These are phyloP conservation scores for Glycine tomentella DNA, from an alignment of 306 rosid genomes.

Conservation along the genomic window DNA sequence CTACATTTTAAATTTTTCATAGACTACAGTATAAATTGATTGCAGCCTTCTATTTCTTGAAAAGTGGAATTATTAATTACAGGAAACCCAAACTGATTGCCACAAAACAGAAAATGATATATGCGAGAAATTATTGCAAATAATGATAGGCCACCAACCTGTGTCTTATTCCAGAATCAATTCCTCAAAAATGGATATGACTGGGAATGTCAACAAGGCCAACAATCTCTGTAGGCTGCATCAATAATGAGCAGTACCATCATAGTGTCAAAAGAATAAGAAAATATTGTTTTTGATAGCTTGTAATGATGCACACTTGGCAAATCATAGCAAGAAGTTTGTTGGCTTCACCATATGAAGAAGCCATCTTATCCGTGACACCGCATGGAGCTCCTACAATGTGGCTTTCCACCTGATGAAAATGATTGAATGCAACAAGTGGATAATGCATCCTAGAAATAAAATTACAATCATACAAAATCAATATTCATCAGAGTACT, in stretches of 20 bases:
- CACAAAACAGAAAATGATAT: conserved; percentile 14
- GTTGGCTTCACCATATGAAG: too few relatives aligned
- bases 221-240: conserved; percentile 97
- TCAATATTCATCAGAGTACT: conserved; percentile 19
- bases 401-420: too few relatives aligned
- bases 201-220: conserved; percentile 93
- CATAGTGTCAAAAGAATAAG: conserved; percentile 22
- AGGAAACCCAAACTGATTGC: conserved; percentile 9
- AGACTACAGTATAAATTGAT: not conserved
- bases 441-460: too few relatives aligned
- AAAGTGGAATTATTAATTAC: not conserved
- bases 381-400: too few relatives aligned
- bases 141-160: conserved; percentile 58
- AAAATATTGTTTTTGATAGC: conserved; percentile 25
- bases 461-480: too few relatives aligned
- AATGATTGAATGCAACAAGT: too few relatives aligned
- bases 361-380: too few relatives aligned
- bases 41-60: conserved; percentile 8
- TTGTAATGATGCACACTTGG: conserved; percentile 65
- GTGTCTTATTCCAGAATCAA: conserved; percentile 97
- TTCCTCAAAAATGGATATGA: conserved; percentile 91
- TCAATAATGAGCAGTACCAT: conserved; percentile 30
- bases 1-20: too few relatives aligned
- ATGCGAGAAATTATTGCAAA: conserved; percentile 16
- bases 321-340: conserved; percentile 98